Conservation (phyloP, 2,329 filamentous ascomycete genomes). For the Helotiales sp. region DNA sequence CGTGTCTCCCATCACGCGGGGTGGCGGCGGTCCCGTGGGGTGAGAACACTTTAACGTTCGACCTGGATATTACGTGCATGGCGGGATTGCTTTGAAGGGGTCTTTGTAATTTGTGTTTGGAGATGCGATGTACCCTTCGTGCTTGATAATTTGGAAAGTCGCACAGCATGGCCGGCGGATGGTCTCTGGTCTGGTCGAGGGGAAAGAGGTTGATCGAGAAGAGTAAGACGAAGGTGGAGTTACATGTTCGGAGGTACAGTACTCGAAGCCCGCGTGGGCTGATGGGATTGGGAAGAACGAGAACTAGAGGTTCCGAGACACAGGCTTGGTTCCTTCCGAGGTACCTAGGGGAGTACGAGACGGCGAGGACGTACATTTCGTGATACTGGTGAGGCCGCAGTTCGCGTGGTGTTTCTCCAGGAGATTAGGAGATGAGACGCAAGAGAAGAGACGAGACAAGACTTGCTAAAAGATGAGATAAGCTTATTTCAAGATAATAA, state of each 20-base stretch:
- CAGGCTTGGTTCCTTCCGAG: neutral
- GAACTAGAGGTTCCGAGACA: conserved; percentile 3
- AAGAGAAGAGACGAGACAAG: neutral
- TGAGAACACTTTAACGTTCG: neutral
- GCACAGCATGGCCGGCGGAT: neutral
- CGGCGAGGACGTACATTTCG: neutral
- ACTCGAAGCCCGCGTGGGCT: neutral
- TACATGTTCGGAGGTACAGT: conserved; percentile 8
- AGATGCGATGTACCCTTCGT: neutral
- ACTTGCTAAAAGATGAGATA: neutral
- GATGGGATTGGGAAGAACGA: neutral
- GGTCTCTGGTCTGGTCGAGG: neutral
- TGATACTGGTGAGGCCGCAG: neutral
- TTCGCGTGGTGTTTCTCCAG: neutral
- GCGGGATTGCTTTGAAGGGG: neutral
- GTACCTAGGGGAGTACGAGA: neutral
- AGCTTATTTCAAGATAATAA: neutral
- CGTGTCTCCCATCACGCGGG: no score
- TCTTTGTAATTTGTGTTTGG: neutral
- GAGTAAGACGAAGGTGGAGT: neutral
- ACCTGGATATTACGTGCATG: neutral
- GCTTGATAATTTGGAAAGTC: neutral
- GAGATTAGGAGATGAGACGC: no score
- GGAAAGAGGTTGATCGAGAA: neutral
- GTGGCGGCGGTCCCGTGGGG: neutral